phyloP scores from a whole-genome alignment of 768 basidiomycete species.

The Boletus bicolor region DNA sequence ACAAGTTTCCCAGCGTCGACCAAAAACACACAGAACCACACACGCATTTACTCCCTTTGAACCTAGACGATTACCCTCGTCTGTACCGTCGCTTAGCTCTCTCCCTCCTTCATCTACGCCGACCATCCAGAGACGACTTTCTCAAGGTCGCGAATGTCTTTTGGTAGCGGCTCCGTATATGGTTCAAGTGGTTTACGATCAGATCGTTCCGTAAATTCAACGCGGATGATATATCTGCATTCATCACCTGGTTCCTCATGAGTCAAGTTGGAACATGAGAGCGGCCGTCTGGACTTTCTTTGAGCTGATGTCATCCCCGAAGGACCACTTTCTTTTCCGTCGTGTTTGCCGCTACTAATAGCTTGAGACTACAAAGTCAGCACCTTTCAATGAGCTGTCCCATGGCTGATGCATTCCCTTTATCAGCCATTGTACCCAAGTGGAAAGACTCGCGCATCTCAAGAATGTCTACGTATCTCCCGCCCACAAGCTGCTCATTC shows the following conservation, averaged over 20 bases:
- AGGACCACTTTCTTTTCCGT: slow-evolving; percentile 97
- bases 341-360: slow-evolving; percentile 85
- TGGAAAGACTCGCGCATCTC: slow-evolving; percentile 94
- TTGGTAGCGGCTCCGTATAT: slow-evolving; percentile 82
- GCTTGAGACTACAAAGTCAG: slow-evolving; percentile 78
- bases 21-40: slow-evolving; percentile 9
- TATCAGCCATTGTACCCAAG: slow-evolving; percentile 92
- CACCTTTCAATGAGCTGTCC: not conserved
- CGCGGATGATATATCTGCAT: slow-evolving; percentile 94
- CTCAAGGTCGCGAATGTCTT: slow-evolving; percentile 84
- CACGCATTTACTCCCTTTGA: slow-evolving; percentile 30
- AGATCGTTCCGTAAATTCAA: slow-evolving; percentile 93
- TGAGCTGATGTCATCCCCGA: slow-evolving; percentile 2
- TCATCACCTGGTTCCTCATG: slow-evolving; percentile 93
- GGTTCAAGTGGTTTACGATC: slow-evolving; percentile 98
- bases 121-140: slow-evolving; percentile 88
- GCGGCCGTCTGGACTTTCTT: not conserved
- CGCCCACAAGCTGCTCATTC: slow-evolving; percentile 44
- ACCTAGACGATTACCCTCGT: slow-evolving; percentile 69
- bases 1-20: slow-evolving; percentile 3
- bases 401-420: slow-evolving; percentile 7
- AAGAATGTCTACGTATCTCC: slow-evolving; percentile 92
- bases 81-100: slow-evolving; percentile 75
- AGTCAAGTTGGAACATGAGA: slow-evolving; percentile 80
- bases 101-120: slow-evolving; percentile 70